Conservation (phyloP, 2,329 filamentous ascomycete genomes). For the Beauveria sp. region DNA sequence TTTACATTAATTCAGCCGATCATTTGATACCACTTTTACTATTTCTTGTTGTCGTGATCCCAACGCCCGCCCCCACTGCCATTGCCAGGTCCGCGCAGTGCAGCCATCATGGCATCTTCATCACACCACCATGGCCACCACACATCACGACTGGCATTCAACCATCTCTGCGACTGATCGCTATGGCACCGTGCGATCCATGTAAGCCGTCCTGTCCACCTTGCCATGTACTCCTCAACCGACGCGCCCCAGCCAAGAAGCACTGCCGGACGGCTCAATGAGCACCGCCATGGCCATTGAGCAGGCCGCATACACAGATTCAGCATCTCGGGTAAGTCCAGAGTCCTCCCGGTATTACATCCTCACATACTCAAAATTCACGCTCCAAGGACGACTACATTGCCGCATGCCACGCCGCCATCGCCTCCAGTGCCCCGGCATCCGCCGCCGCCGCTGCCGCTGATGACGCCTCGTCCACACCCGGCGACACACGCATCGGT, state of each 20-base stretch:
- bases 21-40: no score
- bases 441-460: neutral
- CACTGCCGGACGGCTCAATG: constrained; percentile 22
- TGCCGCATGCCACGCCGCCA: constrained; percentile 27
- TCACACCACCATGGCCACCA: neutral
- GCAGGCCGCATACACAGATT: constrained; percentile 51
- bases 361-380: neutral
- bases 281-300: constrained; percentile 57
- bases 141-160: constrained; percentile 9
- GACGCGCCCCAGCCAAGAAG: constrained; percentile 21
- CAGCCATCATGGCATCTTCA: neutral
- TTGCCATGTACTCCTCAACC: neutral
- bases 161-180: constrained; percentile 6
- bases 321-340: constrained; percentile 46
- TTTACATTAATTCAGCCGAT: no score
- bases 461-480: neutral
- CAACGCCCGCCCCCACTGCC: neutral
- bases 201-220: constrained; percentile 18
- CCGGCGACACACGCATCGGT: constrained; percentile 41
- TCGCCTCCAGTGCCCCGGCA: constrained; percentile 12
- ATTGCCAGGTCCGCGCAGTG: no score
- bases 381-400: constrained; percentile 50
- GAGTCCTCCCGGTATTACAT: neutral
- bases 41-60: no score
- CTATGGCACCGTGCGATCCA: constrained; percentile 10